Base-by-base conservation (phyloP, 164 flowering plant species). In the Echeveria elegans region DNA sequence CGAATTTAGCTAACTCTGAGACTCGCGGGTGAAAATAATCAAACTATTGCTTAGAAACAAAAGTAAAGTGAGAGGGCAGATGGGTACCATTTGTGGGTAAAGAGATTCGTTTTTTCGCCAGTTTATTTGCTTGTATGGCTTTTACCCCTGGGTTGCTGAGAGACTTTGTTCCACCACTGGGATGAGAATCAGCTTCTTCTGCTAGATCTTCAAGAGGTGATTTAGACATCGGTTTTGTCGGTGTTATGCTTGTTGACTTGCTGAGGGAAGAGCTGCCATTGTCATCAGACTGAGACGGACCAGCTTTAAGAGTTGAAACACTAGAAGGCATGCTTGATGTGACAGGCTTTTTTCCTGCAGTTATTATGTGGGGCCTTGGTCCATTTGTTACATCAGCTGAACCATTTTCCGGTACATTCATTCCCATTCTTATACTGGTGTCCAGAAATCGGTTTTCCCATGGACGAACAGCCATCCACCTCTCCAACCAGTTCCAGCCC, bases 401-500 rank as follows among this genome's bases (percentile, higher is more conserved):
- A 68, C 67, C 89, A 71, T 80, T 76, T 63, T 82, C 93, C 28
- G 18, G 66, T 64, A 84, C 52, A 75, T 68, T 82, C 52, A 82
- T 90, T 41, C 96, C 97, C 78, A 90, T 96, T 76, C 76, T 79
- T 23, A 83, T 78, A 73, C 84, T 87, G 34, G 77, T 83, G 68
- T 95, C 96, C 29, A 92, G 83, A 63, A 92, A 87, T 21, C 97
- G 88, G 64, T 92, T 92, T 70, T 95, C 99, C 97, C 97, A 95
- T 28, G 97, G 99, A 50, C 97, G 96, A 48, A 91, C 97, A 66
- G 97, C 97, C 99, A 92, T 92, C 99, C 99, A 95, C 73, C 97
- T 83, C 80, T 95, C 99, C 83, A 95, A 80, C 99, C 99, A 95
- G 77, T 90, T 95, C 99, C 99, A 95, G n/a, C 97, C 97, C 99